These are phyloP conservation scores for Papiliotrema laurentii DNA, from an alignment of 1,284 basidiomycete genomes.

Conservation along the genomic window DNA sequence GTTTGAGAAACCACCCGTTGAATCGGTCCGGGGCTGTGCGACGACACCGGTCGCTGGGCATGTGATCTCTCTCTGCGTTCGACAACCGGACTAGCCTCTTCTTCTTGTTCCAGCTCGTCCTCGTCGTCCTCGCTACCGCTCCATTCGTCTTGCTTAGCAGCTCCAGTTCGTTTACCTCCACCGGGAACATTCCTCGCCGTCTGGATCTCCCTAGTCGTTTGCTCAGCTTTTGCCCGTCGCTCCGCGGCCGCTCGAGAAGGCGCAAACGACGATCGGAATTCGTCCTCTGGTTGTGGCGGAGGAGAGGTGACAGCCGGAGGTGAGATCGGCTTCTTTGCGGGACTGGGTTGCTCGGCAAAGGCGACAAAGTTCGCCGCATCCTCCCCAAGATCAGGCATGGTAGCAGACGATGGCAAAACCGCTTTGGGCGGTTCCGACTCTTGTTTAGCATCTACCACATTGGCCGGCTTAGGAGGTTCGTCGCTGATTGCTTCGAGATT, in stretches of 20 bases:
- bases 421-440: neutral
- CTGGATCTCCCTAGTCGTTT: slow-evolving; percentile 59
- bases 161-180: slow-evolving; percentile 23
- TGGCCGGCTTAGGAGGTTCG: neutral
- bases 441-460: neutral
- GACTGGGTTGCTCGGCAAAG: slow-evolving; percentile 35
- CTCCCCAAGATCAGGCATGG: slow-evolving; percentile 25
- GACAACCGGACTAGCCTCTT: neutral
- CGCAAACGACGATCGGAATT: slow-evolving; percentile 73
- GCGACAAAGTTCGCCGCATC: slow-evolving; percentile 38
- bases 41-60: neutral
- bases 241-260: slow-evolving; percentile 73
- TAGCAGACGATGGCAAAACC: neutral
- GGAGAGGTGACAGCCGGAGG: slow-evolving; percentile 4
- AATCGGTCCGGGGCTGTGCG: neutral
- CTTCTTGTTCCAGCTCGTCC: slow-evolving; percentile 45
- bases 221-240: slow-evolving; percentile 72
- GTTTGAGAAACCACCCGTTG: slow-evolving; percentile 5
- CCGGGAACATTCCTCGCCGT: slow-evolving; percentile 56
- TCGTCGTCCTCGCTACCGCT: slow-evolving; percentile 58
- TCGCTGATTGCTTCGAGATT: slow-evolving; percentile 18
- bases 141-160: neutral
- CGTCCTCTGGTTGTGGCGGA: slow-evolving; percentile 9
- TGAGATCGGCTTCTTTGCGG: slow-evolving; percentile 17
- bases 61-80: neutral